These are phyloP conservation scores for Metschnikowia gelsemii DNA, from an alignment of 805 yeast genomes.

Conservation along the genomic window DNA sequence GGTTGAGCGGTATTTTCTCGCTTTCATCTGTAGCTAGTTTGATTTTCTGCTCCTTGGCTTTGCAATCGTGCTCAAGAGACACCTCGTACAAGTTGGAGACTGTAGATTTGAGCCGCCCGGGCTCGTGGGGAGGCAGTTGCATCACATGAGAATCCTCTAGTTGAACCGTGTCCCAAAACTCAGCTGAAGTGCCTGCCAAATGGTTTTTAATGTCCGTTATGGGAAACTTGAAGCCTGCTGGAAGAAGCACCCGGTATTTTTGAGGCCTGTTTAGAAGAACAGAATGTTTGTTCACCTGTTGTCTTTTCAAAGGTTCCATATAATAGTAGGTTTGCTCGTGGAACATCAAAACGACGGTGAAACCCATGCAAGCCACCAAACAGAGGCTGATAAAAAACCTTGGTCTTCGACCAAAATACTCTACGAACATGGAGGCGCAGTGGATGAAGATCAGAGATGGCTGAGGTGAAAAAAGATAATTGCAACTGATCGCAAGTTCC, in stretches of 20 bases:
- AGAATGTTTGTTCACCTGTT: neutral
- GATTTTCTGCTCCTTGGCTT: constrained; percentile 1
- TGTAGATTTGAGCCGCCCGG: constrained; percentile 1
- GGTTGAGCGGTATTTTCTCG: constrained; percentile 8
- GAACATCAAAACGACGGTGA: too few relatives aligned
- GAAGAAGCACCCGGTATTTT: constrained; percentile 9
- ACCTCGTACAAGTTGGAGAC: neutral
- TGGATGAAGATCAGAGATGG: too few relatives aligned
- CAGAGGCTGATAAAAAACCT: too few relatives aligned
- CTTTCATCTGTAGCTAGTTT: constrained; percentile 5
- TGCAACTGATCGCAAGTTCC: too few relatives aligned
- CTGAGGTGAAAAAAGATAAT: too few relatives aligned
- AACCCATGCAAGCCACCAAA: too few relatives aligned
- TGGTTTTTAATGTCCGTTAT: constrained; percentile 3
- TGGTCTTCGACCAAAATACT: too few relatives aligned
- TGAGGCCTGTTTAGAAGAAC: neutral
- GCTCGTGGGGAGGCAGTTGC: constrained; percentile 5
- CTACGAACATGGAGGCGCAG: too few relatives aligned
- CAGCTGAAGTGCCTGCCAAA: constrained; percentile 10
- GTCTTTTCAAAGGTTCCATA: neutral
- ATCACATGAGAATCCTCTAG: constrained; percentile 3
- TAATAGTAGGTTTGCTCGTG: too few relatives aligned
- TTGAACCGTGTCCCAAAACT: constrained; percentile 5
- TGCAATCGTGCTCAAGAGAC: neutral
- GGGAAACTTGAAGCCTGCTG: constrained; percentile 11